Percentiles rank a stretch among this genome's conserved stretches.
phyloP scores from a whole-genome alignment of 192 early-diverging fungal species.

The Coemansia sp. region DNA sequence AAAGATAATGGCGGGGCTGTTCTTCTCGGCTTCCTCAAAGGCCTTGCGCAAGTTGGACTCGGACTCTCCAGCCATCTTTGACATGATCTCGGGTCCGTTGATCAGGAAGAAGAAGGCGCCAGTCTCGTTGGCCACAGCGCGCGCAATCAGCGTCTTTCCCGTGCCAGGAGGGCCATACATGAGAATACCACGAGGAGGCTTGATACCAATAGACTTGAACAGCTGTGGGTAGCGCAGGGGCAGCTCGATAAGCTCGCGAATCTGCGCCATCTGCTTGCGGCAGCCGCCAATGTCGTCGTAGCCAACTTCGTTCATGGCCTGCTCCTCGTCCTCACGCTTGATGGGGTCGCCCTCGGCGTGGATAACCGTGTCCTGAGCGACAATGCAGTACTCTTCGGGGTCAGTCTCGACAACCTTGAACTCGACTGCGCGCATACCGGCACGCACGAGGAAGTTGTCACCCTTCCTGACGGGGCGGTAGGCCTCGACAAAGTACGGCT shows the following conservation, averaged over 20 bases:
- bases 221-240: constrained; percentile 98
- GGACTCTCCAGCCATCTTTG: constrained; percentile 99
- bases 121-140: constrained; percentile 98
- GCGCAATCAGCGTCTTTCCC: constrained; percentile 98
- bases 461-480: constrained; percentile 96
- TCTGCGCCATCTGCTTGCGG: constrained; percentile 98
- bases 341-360: constrained; percentile 99
- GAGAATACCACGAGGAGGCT: constrained; percentile 96
- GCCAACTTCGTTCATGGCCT: constrained; percentile 88
- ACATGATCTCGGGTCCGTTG: constrained; percentile 99
- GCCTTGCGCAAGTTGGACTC: constrained; percentile 98
- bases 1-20: constrained; percentile 96
- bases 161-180: constrained; percentile 99
- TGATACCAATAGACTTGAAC: constrained; percentile 99
- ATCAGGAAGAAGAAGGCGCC: constrained; percentile 99
- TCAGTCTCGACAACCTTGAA: constrained; percentile 98
- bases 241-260: constrained; percentile 96
- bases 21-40: constrained; percentile 98
- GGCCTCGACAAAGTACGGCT: constrained; percentile 98
- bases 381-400: constrained; percentile 95
- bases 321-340: constrained; percentile 98
- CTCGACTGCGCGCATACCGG: constrained; percentile 96
- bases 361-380: constrained; percentile 97
- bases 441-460: constrained; percentile 91
- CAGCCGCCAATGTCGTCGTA: constrained; percentile 99